Conservation (phyloP, 345 rosid genomes). For the Corchorus olitorius region DNA sequence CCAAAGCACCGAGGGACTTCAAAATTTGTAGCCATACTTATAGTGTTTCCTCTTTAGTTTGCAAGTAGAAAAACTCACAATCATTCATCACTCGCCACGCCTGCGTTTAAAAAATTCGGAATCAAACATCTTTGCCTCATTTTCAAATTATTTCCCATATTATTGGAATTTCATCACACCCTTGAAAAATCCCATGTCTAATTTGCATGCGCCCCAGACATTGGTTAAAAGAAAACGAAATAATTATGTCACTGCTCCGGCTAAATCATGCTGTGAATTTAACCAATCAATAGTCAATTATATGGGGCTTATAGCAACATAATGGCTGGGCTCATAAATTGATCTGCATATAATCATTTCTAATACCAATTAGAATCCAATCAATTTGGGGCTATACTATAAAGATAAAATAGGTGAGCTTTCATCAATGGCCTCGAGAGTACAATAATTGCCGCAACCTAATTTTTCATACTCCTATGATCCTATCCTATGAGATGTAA, state of each 20-base stretch:
- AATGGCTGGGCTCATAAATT: background rate
- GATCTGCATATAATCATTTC: background rate
- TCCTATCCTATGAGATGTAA: background rate
- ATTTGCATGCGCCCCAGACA: background rate
- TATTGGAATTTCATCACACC: conserved; percentile 11
- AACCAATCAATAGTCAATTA: background rate
- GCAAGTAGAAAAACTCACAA: conserved; percentile 8
- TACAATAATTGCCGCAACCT: background rate
- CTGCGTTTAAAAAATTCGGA: background rate
- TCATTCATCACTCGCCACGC: background rate
- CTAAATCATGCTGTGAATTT: background rate
- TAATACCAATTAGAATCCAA: no score
- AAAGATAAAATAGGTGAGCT: background rate
- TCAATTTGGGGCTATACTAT: background rate
- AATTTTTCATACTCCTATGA: no score
- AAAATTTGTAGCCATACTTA: conserved; percentile 7
- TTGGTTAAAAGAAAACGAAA: background rate
- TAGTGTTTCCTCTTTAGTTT: conserved; percentile 19
- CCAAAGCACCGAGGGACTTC: background rate
- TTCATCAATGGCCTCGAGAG: background rate
- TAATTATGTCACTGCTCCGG: background rate
- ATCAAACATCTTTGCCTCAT: background rate
- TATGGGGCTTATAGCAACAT: conserved; percentile 3
- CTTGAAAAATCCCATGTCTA: background rate
- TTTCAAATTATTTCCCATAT: conserved; percentile 22